Conservation (phyloP, 495 filamentous ascomycete species). For the Penicilliopsis zonata region DNA sequence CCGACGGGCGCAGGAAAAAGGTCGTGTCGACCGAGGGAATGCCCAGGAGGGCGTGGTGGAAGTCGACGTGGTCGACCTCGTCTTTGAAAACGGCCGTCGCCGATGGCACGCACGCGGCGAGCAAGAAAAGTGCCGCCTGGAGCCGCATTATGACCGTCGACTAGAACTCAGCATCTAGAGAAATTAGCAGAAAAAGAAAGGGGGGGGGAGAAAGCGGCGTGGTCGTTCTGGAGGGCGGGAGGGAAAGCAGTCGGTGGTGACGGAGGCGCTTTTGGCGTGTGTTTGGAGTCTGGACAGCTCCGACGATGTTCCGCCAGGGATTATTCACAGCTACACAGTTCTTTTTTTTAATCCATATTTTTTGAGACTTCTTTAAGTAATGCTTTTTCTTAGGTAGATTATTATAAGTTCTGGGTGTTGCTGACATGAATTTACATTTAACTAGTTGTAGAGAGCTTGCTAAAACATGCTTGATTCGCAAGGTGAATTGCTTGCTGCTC, state of each 20-base stretch:
- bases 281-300: too few species aligned
- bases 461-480: constrained; percentile 46
- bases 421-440: too few species aligned
- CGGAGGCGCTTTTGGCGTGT: constrained; percentile 1
- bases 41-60: constrained; percentile 82
- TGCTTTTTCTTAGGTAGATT: too few species aligned
- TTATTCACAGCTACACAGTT: too few species aligned
- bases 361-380: too few species aligned
- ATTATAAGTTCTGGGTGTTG: too few species aligned
- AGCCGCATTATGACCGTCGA: constrained; percentile 28
- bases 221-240: too few species aligned
- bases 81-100: constrained; percentile 67
- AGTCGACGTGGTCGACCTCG: constrained; percentile 86
- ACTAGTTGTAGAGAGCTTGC: too few species aligned
- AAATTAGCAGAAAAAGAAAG: constrained; percentile 4
- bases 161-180: constrained; percentile 21
- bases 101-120: constrained; percentile 29
- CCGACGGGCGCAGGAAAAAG: constrained; percentile 84
- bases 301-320: too few species aligned
- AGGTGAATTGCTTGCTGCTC: constrained; percentile 42
- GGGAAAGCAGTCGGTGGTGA: background rate
- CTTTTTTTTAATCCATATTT: too few species aligned
- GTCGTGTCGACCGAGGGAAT: constrained; percentile 68
- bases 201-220: constrained; percentile 5
- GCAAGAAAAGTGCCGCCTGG: constrained; percentile 27